Evolutionary conservation across 2,329 filamentous ascomycete genomes (phyloP).

Genomic region (Penicillium janthinellum): DNA sequence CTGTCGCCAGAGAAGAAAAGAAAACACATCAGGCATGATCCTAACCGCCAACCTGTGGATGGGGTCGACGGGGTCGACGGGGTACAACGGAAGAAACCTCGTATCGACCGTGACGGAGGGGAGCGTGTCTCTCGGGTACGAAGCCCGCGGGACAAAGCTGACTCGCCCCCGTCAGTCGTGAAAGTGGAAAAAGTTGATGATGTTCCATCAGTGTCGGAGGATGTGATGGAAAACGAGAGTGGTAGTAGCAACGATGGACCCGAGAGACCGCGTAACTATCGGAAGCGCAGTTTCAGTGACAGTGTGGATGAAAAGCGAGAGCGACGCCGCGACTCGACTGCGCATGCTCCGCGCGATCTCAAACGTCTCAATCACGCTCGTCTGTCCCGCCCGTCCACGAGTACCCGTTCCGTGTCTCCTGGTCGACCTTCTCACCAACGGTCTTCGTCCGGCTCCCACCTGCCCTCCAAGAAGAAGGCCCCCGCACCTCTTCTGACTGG

Average conservation of each 20-base stretch:
- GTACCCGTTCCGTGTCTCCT: conserved; percentile 41
- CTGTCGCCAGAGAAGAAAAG: conserved; percentile 51
- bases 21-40: conserved; percentile 44
- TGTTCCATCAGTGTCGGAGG: conserved; percentile 26
- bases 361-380: conserved; percentile 32
- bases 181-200: conserved; percentile 43
- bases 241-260: conserved; percentile 8
- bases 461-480: conserved; percentile 39
- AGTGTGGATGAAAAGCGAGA: conserved; percentile 35
- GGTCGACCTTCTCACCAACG: conserved; percentile 40
- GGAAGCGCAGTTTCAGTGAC: conserved; percentile 44
- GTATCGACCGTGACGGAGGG: conserved; percentile 30
- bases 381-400: conserved; percentile 33
- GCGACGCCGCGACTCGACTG: conserved; percentile 28
- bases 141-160: conserved; percentile 30
- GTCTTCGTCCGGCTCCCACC: conserved; percentile 39
- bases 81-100: conserved; percentile 32
- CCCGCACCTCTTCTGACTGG: conserved; percentile 46
- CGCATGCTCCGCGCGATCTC: conserved; percentile 27
- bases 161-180: conserved; percentile 36
- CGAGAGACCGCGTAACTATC: conserved; percentile 28
- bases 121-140: conserved; percentile 26
- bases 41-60: conserved; percentile 25
- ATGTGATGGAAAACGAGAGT: conserved; percentile 13
- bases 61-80: conserved; percentile 26